Conservation (phyloP, 345 rosid genomes). For the Brassica napus region Da-Ae NC_063446.1:7248501-7249000, state of each 20-base stretch:
- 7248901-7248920: constrained; percentile 66
- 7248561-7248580: constrained; percentile 77
- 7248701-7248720: constrained; percentile 90
- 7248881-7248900: constrained; percentile 60
- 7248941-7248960: constrained; percentile 57
- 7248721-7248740: constrained; percentile 74
- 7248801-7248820: constrained; percentile 82
- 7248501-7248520: constrained; percentile 91
- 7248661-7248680: constrained; percentile 92
- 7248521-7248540: constrained; percentile 77
- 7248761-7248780: constrained; percentile 74
- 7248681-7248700: constrained; percentile 93
- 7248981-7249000: constrained; percentile 64
- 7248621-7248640: constrained; percentile 92
- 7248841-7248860: constrained; percentile 59
- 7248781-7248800: constrained; percentile 62
- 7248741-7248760: constrained; percentile 74
- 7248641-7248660: constrained; percentile 81
- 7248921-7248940: constrained; percentile 49
- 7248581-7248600: constrained; percentile 71
- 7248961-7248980: constrained; percentile 82
- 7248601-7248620: constrained; percentile 75
- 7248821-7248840: constrained; percentile 67
- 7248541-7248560: constrained; percentile 78
- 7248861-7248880: constrained; percentile 34